Base-by-base conservation (phyloP, 257 asterid species). In the Parsonsia alboflavescens region DNA sequence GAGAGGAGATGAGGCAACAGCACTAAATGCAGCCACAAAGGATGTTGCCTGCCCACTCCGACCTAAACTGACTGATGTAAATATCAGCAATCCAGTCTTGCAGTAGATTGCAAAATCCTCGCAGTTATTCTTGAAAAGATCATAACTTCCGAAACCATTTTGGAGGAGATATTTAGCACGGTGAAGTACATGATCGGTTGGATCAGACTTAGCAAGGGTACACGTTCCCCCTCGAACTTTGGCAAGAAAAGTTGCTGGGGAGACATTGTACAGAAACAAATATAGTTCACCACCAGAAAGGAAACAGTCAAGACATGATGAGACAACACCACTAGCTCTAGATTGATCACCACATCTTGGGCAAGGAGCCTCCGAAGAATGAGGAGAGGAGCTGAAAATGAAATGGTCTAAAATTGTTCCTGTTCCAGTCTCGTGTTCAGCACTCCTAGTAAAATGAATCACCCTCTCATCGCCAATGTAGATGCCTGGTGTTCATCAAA, bases 181-280 rank as follows among this genome's bases (percentile, higher is more conserved):
- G 82, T 87, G 84, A 67, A 93, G 46, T 46, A 86, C 92, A 28
- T 84, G 83, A 39, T 88, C 93, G 0, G 87, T 73, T 6, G 93
- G 94, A 77, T 93, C 97, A 6, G 97, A 71, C 8, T 21, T 71
- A 70, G 96, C 96, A 50, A 87, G 87, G 41, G 98, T 88, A 63
- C 97, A 91, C 1, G 97, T 91, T 68, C 97, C 97, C 7, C 98
- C 97, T 19, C 97, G 96, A 76, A 88, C 88, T 86, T 86, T 88
- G 61, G 95, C 94, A 2, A 93, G 79, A 68, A 91, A 93, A 44
- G 83, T 30, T 22, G 80, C 81, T 2, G 89, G 81, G 0, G 93
- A 76, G 79, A 88, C 90, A 19, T 81, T 82, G 48, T 91, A 93
- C 77, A 87, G 84, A 54, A 93, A 91, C 66, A 33, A 82, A 67